Conservation (phyloP, 225 moss, liverwort and hornwort species). For the Bryoerythrophyllum caledonicum region DNA sequence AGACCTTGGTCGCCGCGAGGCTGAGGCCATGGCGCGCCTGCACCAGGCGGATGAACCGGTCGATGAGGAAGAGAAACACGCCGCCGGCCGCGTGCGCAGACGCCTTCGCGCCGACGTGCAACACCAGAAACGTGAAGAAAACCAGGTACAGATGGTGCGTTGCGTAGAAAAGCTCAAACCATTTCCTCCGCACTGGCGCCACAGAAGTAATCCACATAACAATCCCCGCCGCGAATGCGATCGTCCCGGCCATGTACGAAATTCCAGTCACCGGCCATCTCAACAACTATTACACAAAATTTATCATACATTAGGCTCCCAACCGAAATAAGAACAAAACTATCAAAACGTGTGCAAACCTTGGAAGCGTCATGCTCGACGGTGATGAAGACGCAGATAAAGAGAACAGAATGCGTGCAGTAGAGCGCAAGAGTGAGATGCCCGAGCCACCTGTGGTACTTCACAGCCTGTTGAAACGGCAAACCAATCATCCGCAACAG, state of each 20-base stretch:
- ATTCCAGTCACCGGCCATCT: constrained; percentile 32
- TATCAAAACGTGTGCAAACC: constrained; percentile 20
- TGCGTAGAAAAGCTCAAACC: constrained; percentile 58
- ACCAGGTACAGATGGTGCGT: constrained; percentile 68
- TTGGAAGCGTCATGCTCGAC: constrained; percentile 9
- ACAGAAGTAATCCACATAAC: constrained; percentile 63
- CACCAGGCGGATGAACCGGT: constrained; percentile 64
- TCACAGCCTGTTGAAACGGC: constrained; percentile 45
- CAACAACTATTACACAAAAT: constrained; percentile 29
- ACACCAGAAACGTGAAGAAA: constrained; percentile 53
- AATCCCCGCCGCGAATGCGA: constrained; percentile 44
- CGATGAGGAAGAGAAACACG: constrained; percentile 70
- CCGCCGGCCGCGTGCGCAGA: constrained; percentile 43
- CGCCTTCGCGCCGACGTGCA: constrained; percentile 31
- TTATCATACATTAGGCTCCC: background rate
- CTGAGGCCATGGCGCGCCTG: constrained; percentile 60
- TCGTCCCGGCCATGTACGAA: constrained; percentile 45
- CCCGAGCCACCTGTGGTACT: constrained; percentile 52
- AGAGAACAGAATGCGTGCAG: constrained; percentile 24
- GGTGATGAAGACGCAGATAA: constrained; percentile 10
- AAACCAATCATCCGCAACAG: constrained; percentile 38
- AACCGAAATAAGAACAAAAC: background rate
- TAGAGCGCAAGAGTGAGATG: constrained; percentile 33
- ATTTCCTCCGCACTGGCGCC: constrained; percentile 41
- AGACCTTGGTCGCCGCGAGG: constrained; percentile 52